Base-by-base conservation (phyloP, 129 eudicot genomes). In the Artemisia annua region DNA sequence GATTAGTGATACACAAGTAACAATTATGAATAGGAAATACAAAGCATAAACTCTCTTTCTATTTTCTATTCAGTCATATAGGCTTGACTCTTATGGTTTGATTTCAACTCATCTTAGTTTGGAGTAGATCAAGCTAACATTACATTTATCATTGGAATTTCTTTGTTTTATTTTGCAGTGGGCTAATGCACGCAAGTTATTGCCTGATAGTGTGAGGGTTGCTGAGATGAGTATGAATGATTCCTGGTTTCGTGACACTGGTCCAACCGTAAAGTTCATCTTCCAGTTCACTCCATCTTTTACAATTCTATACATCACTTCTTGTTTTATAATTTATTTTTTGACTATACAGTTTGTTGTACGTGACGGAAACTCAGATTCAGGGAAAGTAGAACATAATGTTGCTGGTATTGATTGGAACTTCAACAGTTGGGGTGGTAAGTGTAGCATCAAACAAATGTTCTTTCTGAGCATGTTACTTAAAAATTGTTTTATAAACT, bases 191-290 rank as follows among this genome's bases (percentile, higher is more conserved):
- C 87, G 96, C 72, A 76, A 71, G 49, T 84, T 46, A 75, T 85
- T 94, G 59, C 96, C 97, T 56, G 81, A 77, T 48, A 79, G 72
- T 62, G 84, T 94, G 57, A 84, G 97, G 91, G 99, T 94, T 78
- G 84, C 78, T n/a, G 99, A 94, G 86, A 90, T 90, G 89, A 88
- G 96, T 77, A 87, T 86, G 97, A 94, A 94, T 66, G 99, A 94
- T 78, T 87, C 99, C 69, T 94, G 99, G 99, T 83, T 94, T 71
- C 99, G 99, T 59, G 99, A 94, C 71, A 63, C 82, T 50, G 99
- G 93, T 67, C 99, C 99, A 64, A 94, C 99, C 14, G 98, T 93
- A 70, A 85, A 86, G 53, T 78, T 74, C 56, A 35, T 30, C 60
- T 59, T 53, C 19, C 19, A 3, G 26, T 60, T 80, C 68, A 30